Base-by-base conservation (phyloP, 1,284 basidiomycete genomes). In the Ganoderma boninense region DNA sequence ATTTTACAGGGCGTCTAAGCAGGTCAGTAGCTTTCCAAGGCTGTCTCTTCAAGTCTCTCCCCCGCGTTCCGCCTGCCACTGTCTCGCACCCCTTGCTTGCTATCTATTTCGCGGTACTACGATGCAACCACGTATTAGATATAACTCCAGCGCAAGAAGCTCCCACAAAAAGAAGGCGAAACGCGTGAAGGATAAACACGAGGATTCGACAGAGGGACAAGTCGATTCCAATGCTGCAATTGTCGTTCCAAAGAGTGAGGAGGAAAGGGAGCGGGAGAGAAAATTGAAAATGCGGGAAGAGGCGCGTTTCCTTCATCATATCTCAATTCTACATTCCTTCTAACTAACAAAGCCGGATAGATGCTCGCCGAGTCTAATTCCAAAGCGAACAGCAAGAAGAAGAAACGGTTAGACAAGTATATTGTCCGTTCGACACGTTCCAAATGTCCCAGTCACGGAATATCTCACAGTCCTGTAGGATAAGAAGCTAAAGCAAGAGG, bases 401-500 rank as follows among this genome's bases (percentile, higher is more conserved):
- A 89, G 83, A 94, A 91, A 78, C 84, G 92, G 59, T 80, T 96
- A 13, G 95, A 96, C 74, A 95, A 94, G 76, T 96, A 95, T 76
- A 95, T 96, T 74, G 94, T 94, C 68, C 73, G 87, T 79, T 6
- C 32, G 44, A 40, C 23, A 40, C 52, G 60, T 35, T 67, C 54
- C 44, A 20, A 16, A 52, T 44, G 42, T 20, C 16, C 64, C 62
- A 62, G 32, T 10, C 59, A 40, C 42, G 43, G 2, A 62, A 60
- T 56, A 42, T 29, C 29, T 57, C 4, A 69, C 35, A 54, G 65
- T 59, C 38, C 23, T 70, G 29, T 74, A 95, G 94, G 92, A 94
- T 66, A 95, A 95, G 81, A 95, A 95, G 80, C 82, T 96, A 62
- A 94, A 92, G 81, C 94, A 95, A 79, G 95, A 96, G 75, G 93